Percentiles rank a stretch among this genome's conserved stretches.
Conservation (phyloP, 768 basidiomycete species). For the Pleurotus sapidus region DNA sequence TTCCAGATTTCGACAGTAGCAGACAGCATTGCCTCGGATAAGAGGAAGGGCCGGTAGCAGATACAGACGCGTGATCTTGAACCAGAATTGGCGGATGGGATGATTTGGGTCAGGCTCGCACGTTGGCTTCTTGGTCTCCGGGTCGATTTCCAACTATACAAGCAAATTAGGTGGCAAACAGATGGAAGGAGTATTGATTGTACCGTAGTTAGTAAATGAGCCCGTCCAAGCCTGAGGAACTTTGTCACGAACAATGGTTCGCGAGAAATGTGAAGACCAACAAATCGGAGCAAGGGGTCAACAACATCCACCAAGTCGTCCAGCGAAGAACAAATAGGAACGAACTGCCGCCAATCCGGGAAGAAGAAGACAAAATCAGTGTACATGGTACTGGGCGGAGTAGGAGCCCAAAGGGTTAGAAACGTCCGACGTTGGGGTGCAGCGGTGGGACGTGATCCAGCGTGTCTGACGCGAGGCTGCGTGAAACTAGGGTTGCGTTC, state of each 20-base stretch:
- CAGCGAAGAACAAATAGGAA: constrained; percentile 60
- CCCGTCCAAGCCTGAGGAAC: constrained; percentile 73
- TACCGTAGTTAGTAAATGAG: constrained; percentile 57
- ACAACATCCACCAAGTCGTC: constrained; percentile 76
- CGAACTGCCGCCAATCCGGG: constrained; percentile 72
- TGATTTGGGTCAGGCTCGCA: constrained; percentile 53
- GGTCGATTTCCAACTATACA: constrained; percentile 45
- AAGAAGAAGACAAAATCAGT: constrained; percentile 91
- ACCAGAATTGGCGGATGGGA: constrained; percentile 80
- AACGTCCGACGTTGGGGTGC: constrained; percentile 57
- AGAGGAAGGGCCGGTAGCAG: constrained; percentile 87
- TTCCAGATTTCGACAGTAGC: constrained; percentile 93
- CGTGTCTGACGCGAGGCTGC: constrained; percentile 63
- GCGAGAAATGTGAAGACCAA: constrained; percentile 79
- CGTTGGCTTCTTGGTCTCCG: constrained; percentile 57
- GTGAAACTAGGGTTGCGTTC: constrained; percentile 62
- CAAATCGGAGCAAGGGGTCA: constrained; percentile 75
- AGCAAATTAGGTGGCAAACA: neutral
- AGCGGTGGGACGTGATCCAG: constrained; percentile 49
- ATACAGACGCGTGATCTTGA: constrained; percentile 71
- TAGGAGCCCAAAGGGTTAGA: constrained; percentile 77
- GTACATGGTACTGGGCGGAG: constrained; percentile 71
- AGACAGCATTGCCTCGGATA: constrained; percentile 82
- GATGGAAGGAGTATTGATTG: constrained; percentile 3
- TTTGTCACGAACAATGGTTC: constrained; percentile 77